Evolutionary conservation across 2,329 filamentous ascomycete genomes (phyloP), one percentile per base, ranked within the genome.

Genomic region (Phaeosphaeriaceae sp.): DNA sequence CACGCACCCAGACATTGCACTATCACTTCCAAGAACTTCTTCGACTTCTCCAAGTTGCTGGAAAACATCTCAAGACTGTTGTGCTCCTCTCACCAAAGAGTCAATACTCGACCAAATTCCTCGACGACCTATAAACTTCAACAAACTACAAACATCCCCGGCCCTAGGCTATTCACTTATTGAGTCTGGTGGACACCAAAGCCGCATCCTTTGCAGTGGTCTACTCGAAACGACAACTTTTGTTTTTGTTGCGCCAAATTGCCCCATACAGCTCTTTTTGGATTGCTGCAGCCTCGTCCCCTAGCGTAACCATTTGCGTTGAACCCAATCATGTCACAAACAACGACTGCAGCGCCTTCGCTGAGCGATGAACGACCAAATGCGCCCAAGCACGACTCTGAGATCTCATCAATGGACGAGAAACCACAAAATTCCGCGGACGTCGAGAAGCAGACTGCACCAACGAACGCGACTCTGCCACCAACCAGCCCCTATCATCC

Each of bases 401-500:
- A 19, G 7, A 19, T 21, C 7, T 45, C 42, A 15, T 20, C 42
- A 3, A n/a, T 20, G 42, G 13, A 22, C 42, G 42, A 45, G 13
- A 22, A 45, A 19, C 19, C 19, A 22, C 42, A 22, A 22, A 10
- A n/a, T 45, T 20, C 41, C 10, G 21, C 36, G 13, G 36, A 40
- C 42, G 21, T 20, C 42, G 42, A 45, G 19, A 45, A 22, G 21
- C 42, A 45, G 42, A 9, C 7, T 11, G 42, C 19, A 17, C 42
- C 42, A 2, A 15, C 13, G 3, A 11, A 7, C 19, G 4, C 42
- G 21, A 22, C 21, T 20, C 19, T 15, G n/a, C 21, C 42, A 22
- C 21, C 42, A 15, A 22, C 21, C 19, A 45, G 21, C 9, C 42
- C 42, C 42, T 45, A 21, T 21, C 19, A 45, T 22, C 73, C 73